Percentiles rank a stretch among this genome's conserved stretches.
Conservation (phyloP, 768 basidiomycete genomes). For the Rhizopogon salebrosus region DNA sequence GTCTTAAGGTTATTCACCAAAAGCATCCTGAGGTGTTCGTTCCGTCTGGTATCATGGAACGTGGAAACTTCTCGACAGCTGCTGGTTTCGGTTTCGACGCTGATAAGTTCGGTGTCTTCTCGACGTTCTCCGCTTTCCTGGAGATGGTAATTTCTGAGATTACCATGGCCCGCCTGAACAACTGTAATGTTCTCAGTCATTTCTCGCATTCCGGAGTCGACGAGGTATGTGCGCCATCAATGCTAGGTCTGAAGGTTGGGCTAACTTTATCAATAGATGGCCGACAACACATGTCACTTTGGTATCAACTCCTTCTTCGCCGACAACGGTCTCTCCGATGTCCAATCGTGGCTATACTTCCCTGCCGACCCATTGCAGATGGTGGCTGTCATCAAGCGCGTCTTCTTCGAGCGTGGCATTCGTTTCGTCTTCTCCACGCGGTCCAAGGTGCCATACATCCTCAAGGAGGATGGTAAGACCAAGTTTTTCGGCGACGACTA, state of each 20-base stretch:
- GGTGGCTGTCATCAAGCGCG: conserved; percentile 65
- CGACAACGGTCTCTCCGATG: conserved; percentile 82
- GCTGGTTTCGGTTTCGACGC: conserved; percentile 83
- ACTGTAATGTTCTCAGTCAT: conserved; percentile 83
- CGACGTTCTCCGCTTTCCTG: conserved; percentile 87
- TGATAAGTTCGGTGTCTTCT: conserved; percentile 84
- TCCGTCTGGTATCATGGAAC: conserved; percentile 84
- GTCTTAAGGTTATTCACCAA: conserved; percentile 82
- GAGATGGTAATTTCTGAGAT: conserved; percentile 89
- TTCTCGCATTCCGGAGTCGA: conserved; percentile 88
- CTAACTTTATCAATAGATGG: conserved; percentile 35
- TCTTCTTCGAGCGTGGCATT: conserved; percentile 79
- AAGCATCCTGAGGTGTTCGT: conserved; percentile 87
- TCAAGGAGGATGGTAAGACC: conserved; percentile 69
- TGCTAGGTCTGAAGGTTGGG: not conserved
- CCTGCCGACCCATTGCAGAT: conserved; percentile 82
- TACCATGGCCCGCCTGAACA: conserved; percentile 89
- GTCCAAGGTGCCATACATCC: conserved; percentile 83
- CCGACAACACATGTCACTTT: conserved; percentile 57
- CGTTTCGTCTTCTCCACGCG: conserved; percentile 89
- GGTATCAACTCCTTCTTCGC: conserved; percentile 85
- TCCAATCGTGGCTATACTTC: conserved; percentile 80
- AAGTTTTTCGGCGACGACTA: conserved; percentile 67
- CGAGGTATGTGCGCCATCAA: conserved; percentile 29
- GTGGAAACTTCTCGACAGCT: conserved; percentile 78